phyloP scores from a whole-genome alignment of 495 filamentous ascomycete genomes.

The Tuber indicum region DNA sequence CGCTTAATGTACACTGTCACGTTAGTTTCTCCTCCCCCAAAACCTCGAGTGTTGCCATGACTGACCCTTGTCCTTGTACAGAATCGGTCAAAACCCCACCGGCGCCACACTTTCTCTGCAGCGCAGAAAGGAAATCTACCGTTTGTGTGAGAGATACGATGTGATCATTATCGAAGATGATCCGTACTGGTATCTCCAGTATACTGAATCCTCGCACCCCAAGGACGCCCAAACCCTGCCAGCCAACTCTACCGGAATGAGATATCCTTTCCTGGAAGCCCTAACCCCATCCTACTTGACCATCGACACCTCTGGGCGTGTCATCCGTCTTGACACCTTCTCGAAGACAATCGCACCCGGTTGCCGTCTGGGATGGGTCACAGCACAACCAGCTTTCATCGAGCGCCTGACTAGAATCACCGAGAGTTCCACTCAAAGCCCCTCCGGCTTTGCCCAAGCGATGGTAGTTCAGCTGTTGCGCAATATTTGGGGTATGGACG shows the following conservation, averaged over 20 bases:
- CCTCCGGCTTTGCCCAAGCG: slow-evolving; percentile 78
- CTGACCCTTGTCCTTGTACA: background rate
- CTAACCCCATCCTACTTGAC: slow-evolving; percentile 69
- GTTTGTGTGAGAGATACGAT: slow-evolving; percentile 73
- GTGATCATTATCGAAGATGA: slow-evolving; percentile 92
- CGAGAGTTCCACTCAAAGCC: slow-evolving; percentile 70
- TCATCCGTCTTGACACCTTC: slow-evolving; percentile 76
- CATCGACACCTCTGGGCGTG: slow-evolving; percentile 76
- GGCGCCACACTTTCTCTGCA: slow-evolving; percentile 62
- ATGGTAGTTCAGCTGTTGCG: slow-evolving; percentile 67
- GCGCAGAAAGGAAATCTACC: slow-evolving; percentile 71
- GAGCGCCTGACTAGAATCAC: slow-evolving; percentile 63
- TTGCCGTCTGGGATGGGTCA: slow-evolving; percentile 77
- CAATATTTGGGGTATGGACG: slow-evolving; percentile 69
- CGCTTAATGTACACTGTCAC: slow-evolving; percentile 87
- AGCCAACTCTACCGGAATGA: slow-evolving; percentile 45
- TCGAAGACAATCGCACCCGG: slow-evolving; percentile 77
- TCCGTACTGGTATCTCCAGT: slow-evolving; percentile 95
- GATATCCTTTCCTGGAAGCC: slow-evolving; percentile 70
- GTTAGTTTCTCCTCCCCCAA: slow-evolving; percentile 42
- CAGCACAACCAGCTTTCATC: slow-evolving; percentile 66
- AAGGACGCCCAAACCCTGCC: slow-evolving; percentile 3
- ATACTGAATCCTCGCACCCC: slow-evolving; percentile 33
- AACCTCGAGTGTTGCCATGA: background rate
- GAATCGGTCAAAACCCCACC: slow-evolving; percentile 85